phyloP scores from a whole-genome alignment of 257 asterid species.

The Rhazya stricta region DNA sequence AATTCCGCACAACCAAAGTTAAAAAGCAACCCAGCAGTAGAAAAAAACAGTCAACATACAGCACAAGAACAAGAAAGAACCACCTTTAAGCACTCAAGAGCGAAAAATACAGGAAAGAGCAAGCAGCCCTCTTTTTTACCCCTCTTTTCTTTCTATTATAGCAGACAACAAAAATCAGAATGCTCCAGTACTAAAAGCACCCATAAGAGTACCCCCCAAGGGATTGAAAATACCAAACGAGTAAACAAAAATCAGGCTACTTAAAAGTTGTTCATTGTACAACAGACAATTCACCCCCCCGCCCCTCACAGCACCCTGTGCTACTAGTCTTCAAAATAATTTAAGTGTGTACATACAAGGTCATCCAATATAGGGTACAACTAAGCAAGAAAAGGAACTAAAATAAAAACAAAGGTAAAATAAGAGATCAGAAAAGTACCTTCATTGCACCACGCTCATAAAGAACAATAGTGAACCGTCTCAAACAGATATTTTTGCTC shows the following conservation, averaged over 20 bases:
- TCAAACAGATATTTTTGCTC: constrained; percentile 77
- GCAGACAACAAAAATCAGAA: not conserved
- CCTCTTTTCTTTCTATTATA: not conserved
- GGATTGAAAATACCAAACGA: not conserved
- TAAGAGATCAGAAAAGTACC: constrained; percentile 42
- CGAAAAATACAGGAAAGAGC: not conserved
- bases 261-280: not conserved
- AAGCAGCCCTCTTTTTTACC: too few relatives aligned
- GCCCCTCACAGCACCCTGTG: not conserved
- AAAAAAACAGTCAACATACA: not conserved
- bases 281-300: too few relatives aligned
- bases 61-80: not conserved
- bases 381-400: not conserved
- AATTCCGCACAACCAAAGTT: constrained; percentile 16
- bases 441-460: constrained; percentile 82
- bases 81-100: not conserved
- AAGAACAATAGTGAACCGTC: constrained; percentile 92
- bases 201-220: not conserved
- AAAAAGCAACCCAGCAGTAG: not conserved
- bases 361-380: not conserved
- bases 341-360: not conserved
- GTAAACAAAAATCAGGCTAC: not conserved
- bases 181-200: not conserved
- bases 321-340: not conserved
- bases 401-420: not conserved